These are phyloP conservation scores for Pseudopediastrum boryanum DNA, from an alignment of 139 green algal species.

Conservation along the genomic window DNA sequence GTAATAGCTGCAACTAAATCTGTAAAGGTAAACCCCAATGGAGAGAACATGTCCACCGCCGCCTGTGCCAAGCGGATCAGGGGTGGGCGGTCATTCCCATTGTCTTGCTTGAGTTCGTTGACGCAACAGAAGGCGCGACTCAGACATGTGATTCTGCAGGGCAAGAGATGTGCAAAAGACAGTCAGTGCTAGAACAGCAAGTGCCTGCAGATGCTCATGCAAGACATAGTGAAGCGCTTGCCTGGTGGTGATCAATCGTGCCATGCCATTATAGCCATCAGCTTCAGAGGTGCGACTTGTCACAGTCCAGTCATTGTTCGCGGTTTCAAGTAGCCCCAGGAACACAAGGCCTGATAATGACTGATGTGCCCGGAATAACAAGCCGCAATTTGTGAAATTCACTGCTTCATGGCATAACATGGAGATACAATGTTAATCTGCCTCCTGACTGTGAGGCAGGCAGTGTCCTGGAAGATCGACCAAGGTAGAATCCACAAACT, in stretches of 20 bases:
- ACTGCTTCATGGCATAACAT: neutral
- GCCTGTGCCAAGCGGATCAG: constrained; percentile 17
- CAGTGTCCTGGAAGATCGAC: neutral
- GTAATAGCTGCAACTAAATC: constrained; percentile 36
- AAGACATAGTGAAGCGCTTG: too few relatives aligned
- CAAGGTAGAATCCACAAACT: neutral
- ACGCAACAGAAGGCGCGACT: constrained; percentile 28
- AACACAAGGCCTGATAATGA: neutral
- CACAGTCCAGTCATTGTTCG: too few relatives aligned
- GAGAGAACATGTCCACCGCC: constrained; percentile 27
- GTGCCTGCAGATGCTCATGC: too few relatives aligned
- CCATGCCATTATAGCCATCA: too few relatives aligned
- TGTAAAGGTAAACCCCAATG: constrained; percentile 39
- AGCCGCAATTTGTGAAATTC: neutral
- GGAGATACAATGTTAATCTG: neutral
- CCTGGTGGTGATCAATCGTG: too few relatives aligned
- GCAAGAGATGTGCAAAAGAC: too few relatives aligned
- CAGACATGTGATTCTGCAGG: constrained; percentile 21
- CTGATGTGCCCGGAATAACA: neutral
- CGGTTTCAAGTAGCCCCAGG: neutral
- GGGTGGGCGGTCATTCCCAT: neutral
- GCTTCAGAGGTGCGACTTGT: too few relatives aligned
- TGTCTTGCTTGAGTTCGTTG: too few relatives aligned
- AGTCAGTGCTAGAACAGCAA: too few relatives aligned
- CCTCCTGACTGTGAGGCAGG: neutral